These are phyloP conservation scores for Diutina scorzettiae DNA, from an alignment of 1,139 yeast genomes.

Conservation along the genomic window DNA sequence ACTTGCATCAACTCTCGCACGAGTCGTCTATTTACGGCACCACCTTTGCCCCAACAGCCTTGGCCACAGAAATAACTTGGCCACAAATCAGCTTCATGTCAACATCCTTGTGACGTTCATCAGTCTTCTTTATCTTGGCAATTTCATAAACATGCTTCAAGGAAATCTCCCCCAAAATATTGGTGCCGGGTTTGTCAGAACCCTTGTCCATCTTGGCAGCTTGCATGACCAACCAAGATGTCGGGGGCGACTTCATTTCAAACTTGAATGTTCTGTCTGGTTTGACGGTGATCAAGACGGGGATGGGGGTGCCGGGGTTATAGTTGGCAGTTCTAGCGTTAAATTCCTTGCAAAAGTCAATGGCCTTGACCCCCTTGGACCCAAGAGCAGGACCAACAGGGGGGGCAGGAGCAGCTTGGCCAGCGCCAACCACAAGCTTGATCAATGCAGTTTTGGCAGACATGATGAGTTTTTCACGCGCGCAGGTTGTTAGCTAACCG, in stretches of 20 bases:
- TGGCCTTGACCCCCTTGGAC: slow-evolving; percentile 97
- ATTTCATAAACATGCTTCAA: slow-evolving; percentile 89
- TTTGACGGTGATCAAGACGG: slow-evolving; percentile 69
- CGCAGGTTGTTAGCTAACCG: too few relatives aligned
- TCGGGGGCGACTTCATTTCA: slow-evolving; percentile 85
- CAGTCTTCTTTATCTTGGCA: slow-evolving; percentile 87
- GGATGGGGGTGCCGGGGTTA: slow-evolving; percentile 81
- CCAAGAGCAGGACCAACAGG: slow-evolving; percentile 99
- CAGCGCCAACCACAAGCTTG: slow-evolving; percentile 93
- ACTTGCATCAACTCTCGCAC: neutral
- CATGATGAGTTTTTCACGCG: slow-evolving; percentile 8
- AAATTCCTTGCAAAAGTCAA: slow-evolving; percentile 96
- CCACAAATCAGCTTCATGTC: slow-evolving; percentile 72
- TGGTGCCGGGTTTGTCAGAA: slow-evolving; percentile 40
- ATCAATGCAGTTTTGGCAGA: slow-evolving; percentile 43
- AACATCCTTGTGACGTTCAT: slow-evolving; percentile 61
- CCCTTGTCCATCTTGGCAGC: slow-evolving; percentile 84
- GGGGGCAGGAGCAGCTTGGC: slow-evolving; percentile 97
- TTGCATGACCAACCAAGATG: slow-evolving; percentile 73
- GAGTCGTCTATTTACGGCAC: slow-evolving; percentile 37
- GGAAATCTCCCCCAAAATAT: slow-evolving; percentile 55
- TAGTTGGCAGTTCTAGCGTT: slow-evolving; percentile 90
- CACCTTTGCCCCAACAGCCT: slow-evolving; percentile 75
- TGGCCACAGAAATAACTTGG: slow-evolving; percentile 77
- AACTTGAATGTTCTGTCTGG: slow-evolving; percentile 89